A percentile compares a stretch with the other conserved stretches of the same genome.
Evolutionary conservation across 164 flowering plant genomes (phyloP).

Genomic region (Warburgia ugandensis): DNA sequence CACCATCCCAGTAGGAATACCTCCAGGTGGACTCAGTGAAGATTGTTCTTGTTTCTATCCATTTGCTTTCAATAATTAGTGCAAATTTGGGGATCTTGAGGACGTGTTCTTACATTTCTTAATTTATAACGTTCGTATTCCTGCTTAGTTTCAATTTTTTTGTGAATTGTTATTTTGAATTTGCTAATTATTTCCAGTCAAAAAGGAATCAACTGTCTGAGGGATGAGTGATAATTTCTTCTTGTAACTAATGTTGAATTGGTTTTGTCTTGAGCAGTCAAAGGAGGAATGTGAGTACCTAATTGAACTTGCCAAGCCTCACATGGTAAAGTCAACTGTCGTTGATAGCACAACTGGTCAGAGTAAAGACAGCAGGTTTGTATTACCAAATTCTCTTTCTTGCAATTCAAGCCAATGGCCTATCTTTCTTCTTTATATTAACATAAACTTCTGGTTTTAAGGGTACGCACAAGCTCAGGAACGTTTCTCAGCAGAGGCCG

Average conservation of each 20-base stretch:
- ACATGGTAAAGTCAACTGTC: constrained; percentile 80
- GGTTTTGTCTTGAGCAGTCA: constrained; percentile 36
- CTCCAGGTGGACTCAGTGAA: no score
- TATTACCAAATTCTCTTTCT: constrained; percentile 2
- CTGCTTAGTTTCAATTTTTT: no score
- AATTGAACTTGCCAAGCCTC: constrained; percentile 69
- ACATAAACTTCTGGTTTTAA: constrained; percentile 17
- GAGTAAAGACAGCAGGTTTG: constrained; percentile 87
- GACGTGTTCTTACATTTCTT: no score
- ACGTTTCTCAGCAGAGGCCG: constrained; percentile 69
- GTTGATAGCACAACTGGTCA: constrained; percentile 79
- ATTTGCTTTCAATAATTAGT: no score
- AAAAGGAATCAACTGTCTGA: no score
- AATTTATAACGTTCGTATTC: no score
- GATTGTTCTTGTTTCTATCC: no score
- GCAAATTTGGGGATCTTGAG: no score
- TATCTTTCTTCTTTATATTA: neutral
- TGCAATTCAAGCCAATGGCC: neutral
- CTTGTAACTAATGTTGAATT: neutral
- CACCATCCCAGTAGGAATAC: no score
- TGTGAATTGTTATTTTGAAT: no score
- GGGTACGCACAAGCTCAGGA: constrained; percentile 96
- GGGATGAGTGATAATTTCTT: neutral
- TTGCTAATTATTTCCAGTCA: no score
- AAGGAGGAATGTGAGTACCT: constrained; percentile 85